phyloP scores from a whole-genome alignment of 176 grass and related monocot genomes.

The Carex littledalei region DNA sequence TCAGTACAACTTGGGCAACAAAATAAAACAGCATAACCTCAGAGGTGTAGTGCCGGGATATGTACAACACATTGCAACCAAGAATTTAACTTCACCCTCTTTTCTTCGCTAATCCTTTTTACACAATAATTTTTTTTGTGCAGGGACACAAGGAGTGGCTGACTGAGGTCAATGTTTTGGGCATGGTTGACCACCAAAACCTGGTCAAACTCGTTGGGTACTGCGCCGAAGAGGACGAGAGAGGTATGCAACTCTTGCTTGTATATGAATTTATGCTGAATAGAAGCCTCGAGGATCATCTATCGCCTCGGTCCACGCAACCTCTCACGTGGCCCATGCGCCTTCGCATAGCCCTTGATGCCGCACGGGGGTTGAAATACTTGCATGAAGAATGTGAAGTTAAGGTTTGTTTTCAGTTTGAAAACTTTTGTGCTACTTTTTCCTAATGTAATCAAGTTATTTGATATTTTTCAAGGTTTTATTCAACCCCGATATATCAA shows the following conservation, averaged over 20 bases:
- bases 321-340: slow-evolving; percentile 68
- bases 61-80: neutral
- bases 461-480: neutral
- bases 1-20: neutral
- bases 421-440: neutral
- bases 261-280: slow-evolving; percentile 92
- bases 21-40: neutral
- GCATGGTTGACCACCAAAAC: slow-evolving; percentile 68
- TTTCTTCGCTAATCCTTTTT: neutral
- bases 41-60: neutral
- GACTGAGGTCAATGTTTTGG: slow-evolving; percentile 84
- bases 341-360: slow-evolving; percentile 61
- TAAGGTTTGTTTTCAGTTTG: slow-evolving; percentile 37
- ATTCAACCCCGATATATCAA: neutral
- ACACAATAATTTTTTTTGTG: neutral
- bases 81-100: neutral
- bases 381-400: slow-evolving; percentile 77
- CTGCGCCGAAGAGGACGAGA: slow-evolving; percentile 82
- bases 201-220: slow-evolving; percentile 82
- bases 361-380: slow-evolving; percentile 61
- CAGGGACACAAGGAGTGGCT: slow-evolving; percentile 90
- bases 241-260: slow-evolving; percentile 75
- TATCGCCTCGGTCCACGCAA: slow-evolving; percentile 33
- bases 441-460: neutral
- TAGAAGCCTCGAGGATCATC: slow-evolving; percentile 58